phyloP scores from a whole-genome alignment of 2,329 filamentous ascomycete genomes.

The Cladosporium sp. region DNA sequence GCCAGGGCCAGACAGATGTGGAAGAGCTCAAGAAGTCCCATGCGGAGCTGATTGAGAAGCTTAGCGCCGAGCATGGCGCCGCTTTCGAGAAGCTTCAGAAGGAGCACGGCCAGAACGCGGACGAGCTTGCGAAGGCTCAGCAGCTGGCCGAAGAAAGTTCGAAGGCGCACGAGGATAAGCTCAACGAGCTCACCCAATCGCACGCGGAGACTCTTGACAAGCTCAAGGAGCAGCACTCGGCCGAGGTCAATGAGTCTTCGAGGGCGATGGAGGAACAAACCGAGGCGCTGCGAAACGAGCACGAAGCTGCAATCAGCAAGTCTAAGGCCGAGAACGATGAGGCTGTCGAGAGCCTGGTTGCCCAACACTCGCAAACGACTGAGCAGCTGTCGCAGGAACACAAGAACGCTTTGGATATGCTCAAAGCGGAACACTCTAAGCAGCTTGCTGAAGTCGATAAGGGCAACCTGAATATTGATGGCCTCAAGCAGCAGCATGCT shows the following conservation, averaged over 20 bases:
- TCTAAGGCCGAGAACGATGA: conserved; percentile 1
- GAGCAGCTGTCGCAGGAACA: conserved; percentile 11
- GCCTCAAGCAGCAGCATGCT: conserved; percentile 10
- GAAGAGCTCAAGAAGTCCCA: conserved; percentile 9
- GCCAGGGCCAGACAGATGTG: neutral
- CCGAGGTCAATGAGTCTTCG: conserved; percentile 4
- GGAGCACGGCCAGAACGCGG: conserved; percentile 5
- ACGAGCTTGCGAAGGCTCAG: neutral
- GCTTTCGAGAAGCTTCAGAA: conserved; percentile 11
- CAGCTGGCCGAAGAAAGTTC: neutral
- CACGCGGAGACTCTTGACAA: conserved; percentile 12
- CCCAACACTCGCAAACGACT: conserved; percentile 13
- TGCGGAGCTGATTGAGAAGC: conserved; percentile 1
- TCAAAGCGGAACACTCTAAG: conserved; percentile 6
- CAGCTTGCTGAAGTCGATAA: neutral
- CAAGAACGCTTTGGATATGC: conserved; percentile 9
- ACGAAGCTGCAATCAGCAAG: neutral
- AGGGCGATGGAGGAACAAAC: neutral
- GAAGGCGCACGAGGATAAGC: neutral
- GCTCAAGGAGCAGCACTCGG: conserved; percentile 3
- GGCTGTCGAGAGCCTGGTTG: conserved; percentile 17
- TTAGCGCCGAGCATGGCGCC: conserved; percentile 11
- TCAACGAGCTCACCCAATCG: conserved; percentile 5
- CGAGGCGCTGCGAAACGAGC: conserved; percentile 1
- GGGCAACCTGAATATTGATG: neutral